Conservation (phyloP, 2,329 filamentous ascomycete species). For the Beauveria scarabaeidicola region DNA sequence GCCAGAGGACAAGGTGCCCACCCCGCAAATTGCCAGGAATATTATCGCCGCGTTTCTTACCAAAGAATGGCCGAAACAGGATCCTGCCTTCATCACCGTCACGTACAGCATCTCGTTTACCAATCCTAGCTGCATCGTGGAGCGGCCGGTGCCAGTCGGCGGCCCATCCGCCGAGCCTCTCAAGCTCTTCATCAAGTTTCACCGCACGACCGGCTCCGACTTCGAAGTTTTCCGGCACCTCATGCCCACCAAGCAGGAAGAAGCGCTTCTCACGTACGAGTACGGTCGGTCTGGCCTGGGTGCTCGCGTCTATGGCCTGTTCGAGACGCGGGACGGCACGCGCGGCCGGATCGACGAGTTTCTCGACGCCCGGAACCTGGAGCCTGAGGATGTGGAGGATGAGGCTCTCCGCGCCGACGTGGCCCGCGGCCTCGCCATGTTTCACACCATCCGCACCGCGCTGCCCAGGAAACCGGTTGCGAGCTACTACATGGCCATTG, state of each 20-base stretch:
- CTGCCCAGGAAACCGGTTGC: neutral
- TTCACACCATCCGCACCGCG: constrained; percentile 5
- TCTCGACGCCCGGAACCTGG: constrained; percentile 12
- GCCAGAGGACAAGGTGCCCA: constrained; percentile 10
- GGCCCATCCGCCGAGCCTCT: constrained; percentile 4
- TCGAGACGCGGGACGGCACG: constrained; percentile 14
- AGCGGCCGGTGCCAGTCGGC: neutral
- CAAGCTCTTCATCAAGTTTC: constrained; percentile 16
- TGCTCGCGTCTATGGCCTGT: constrained; percentile 14
- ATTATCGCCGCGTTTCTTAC: constrained; percentile 14
- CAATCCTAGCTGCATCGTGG: constrained; percentile 12
- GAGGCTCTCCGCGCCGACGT: constrained; percentile 12
- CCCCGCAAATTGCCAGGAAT: constrained; percentile 6
- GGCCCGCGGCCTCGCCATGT: constrained; percentile 12
- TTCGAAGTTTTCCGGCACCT: constrained; percentile 10
- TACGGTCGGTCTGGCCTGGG: constrained; percentile 13
- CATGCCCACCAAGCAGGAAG: constrained; percentile 12
- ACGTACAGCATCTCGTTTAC: constrained; percentile 10
- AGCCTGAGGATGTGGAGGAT: constrained; percentile 14
- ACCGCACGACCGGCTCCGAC: neutral
- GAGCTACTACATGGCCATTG: constrained; percentile 12
- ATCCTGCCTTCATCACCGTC: constrained; percentile 10
- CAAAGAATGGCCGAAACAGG: constrained; percentile 12
- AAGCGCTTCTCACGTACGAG: constrained; percentile 10
- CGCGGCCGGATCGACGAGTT: constrained; percentile 15